Evolutionary conservation across 2,329 filamentous ascomycete species (phyloP).

Genomic region (Hymenoscyphus infarciens): DNA sequence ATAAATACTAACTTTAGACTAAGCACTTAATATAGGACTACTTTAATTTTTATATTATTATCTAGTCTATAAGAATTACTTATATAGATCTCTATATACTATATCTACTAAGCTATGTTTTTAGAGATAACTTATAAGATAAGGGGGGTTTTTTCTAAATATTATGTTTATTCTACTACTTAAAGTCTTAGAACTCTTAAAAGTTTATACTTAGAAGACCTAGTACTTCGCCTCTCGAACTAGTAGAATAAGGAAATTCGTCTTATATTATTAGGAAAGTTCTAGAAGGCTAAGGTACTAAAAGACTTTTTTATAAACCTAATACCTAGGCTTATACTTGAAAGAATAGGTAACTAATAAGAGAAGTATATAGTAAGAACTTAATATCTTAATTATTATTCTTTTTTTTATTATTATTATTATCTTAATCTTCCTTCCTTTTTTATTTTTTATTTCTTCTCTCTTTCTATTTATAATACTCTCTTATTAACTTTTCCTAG

Average conservation of each 20-base stretch:
- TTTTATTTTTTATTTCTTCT: not conserved
- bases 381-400: not conserved
- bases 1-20: not conserved
- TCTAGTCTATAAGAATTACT: not conserved
- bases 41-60: no score
- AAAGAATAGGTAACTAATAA: not conserved
- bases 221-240: not conserved
- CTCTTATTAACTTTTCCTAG: not conserved
- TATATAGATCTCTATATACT: not conserved
- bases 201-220: not conserved
- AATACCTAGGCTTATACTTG: not conserved
- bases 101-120: not conserved
- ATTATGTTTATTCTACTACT: not conserved
- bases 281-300: not conserved
- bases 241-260: not conserved
- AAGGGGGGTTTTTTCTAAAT: not conserved
- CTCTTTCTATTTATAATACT: not conserved
- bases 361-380: not conserved
- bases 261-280: not conserved
- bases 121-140: not conserved
- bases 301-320: not conserved
- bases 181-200: not conserved
- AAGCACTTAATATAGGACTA: not conserved
- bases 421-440: not conserved
- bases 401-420: not conserved